Percentiles rank a stretch among this genome's conserved stretches.
These are phyloP conservation scores for Echinosophora koreensis DNA, from an alignment of 306 rosid genomes.

Conservation along the genomic window DNA sequence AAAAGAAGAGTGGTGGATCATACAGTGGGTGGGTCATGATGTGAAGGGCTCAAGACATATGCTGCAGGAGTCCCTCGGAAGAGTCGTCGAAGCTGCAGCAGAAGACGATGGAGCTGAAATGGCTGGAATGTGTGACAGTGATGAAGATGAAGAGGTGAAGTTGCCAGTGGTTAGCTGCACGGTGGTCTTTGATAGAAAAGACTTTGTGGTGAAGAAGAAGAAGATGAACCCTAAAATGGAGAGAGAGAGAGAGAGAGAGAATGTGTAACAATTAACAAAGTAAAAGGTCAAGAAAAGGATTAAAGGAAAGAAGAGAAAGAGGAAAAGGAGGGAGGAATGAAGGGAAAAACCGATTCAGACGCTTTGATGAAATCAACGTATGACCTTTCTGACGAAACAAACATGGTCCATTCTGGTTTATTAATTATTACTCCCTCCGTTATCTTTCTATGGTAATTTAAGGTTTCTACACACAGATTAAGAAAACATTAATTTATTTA, in stretches of 20 bases:
- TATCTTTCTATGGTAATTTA: too few relatives aligned
- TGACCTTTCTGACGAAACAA: slow-evolving; percentile 10
- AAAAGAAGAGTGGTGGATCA: slow-evolving; percentile 5
- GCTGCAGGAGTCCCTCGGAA: slow-evolving; percentile 81
- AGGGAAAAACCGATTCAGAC: slow-evolving; percentile 72
- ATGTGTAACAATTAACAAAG: too few relatives aligned
- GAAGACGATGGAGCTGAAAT: slow-evolving; percentile 53
- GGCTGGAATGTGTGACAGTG: slow-evolving; percentile 42
- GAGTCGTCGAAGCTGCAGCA: slow-evolving; percentile 55
- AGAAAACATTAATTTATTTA: too few relatives aligned
- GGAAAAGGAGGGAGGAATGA: slow-evolving; percentile 51
- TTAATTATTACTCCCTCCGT: too few relatives aligned
- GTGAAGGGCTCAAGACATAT: slow-evolving; percentile 83
- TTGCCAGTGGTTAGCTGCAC: slow-evolving; percentile 50
- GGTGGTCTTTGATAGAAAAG: slow-evolving; percentile 28
- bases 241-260: too few relatives aligned
- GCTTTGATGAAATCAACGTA: slow-evolving; percentile 67
- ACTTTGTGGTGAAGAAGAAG: slow-evolving; percentile 37
- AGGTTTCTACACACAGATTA: too few relatives aligned
- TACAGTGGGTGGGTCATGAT: slow-evolving; percentile 81
- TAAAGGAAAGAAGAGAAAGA: slow-evolving; percentile 21
- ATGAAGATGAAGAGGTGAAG: slow-evolving; percentile 50
- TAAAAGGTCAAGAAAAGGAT: slow-evolving; percentile 56
- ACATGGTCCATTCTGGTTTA: neutral
- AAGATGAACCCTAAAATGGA: slow-evolving; percentile 58